Evolutionary conservation across 192 early-diverging fungal species (phyloP), one percentile per base, ranked within the genome.

Genomic region (Lunasporangiospora selenospora): DNA sequence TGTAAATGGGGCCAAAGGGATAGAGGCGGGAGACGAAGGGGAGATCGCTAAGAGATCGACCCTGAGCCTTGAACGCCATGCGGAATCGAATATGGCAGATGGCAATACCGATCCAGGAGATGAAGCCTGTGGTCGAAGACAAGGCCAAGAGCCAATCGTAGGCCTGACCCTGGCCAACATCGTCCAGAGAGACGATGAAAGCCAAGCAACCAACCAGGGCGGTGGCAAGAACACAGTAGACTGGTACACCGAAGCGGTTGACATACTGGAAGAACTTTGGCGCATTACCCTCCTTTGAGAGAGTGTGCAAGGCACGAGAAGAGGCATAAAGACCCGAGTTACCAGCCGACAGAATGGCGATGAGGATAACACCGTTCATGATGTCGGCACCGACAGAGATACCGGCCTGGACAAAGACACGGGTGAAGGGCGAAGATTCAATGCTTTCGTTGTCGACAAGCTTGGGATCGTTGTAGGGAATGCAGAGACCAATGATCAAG

Each of bases 301-400:
- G 56, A n/a, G 90, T 80, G 82, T 88, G 85, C 29, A 95, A 76
- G 18, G 90, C 90, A 47, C 93, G 78, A 3, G 89, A 88, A 24
- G 88, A 88, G 23, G 89, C 90, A 59, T 92, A 95, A 24, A 95
- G 82, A 18, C 90, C 90, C 3, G 89, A 91, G 78, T 93, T 95
- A 21, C 89, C 90, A 16, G 93, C 91, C 8, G 86, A 87, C 30
- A 87, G 59, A 7, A 89, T 67, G 23, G 83, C 85, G 9, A 86
- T 71, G 16, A 89, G 53, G 38, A 89, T 85, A 32, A 89, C 83
- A 30, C 81, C 88, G 60, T 89, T 89, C 81, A 89, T 84, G 23
- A 89, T 62, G 34, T 86, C 78, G 2, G 78, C 84, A 5, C 84
- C 88, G 56, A 82, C 75, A 18, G n/a, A 33, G 51, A 83, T 77